Percentiles rank a stretch among this genome's conserved stretches.
phyloP scores from a whole-genome alignment of 164 flowering plant genomes.

The Chloranthus sessilifolius region DNA sequence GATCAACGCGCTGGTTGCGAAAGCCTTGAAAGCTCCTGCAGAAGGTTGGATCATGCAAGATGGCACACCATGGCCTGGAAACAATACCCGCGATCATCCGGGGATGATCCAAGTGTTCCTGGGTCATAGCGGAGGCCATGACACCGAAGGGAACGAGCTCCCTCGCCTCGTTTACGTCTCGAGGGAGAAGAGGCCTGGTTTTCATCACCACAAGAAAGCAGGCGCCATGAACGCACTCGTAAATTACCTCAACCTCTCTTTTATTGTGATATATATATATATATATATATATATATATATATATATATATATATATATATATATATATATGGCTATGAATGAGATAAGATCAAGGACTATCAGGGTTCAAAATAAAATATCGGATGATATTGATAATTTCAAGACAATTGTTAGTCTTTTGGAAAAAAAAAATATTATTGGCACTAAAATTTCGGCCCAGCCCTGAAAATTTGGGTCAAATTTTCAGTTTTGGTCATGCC shows the following conservation, averaged over 20 bases:
- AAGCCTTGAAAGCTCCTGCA: constrained; percentile 68
- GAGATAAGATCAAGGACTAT: too few species aligned
- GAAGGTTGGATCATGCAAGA: constrained; percentile 99
- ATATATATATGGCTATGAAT: too few species aligned
- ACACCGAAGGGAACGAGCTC: constrained; percentile 87
- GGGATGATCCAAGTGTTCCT: constrained; percentile 98
- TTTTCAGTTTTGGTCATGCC: too few species aligned
- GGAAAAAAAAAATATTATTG: too few species aligned
- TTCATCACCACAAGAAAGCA: constrained; percentile 93
- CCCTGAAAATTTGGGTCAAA: too few species aligned
- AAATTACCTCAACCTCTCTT: constrained; percentile 11
- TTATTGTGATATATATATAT: too few species aligned
- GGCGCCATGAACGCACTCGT: constrained; percentile 99
- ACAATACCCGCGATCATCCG: constrained; percentile 91
- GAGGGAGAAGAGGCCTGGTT: constrained; percentile 98
- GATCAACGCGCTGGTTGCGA: constrained; percentile 84
- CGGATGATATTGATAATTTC: too few species aligned
- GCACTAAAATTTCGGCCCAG: too few species aligned
- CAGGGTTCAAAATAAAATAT: too few species aligned
- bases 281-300: neutral
- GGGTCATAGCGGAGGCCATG: constrained; percentile 94
- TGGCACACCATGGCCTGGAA: constrained; percentile 99
- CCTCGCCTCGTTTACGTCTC: constrained; percentile 96
- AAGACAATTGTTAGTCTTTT: too few species aligned
- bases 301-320: too few species aligned